Evolutionary conservation across 2,329 filamentous ascomycete genomes (phyloP).

Genomic region (Teratosphaeria destructans): DNA sequence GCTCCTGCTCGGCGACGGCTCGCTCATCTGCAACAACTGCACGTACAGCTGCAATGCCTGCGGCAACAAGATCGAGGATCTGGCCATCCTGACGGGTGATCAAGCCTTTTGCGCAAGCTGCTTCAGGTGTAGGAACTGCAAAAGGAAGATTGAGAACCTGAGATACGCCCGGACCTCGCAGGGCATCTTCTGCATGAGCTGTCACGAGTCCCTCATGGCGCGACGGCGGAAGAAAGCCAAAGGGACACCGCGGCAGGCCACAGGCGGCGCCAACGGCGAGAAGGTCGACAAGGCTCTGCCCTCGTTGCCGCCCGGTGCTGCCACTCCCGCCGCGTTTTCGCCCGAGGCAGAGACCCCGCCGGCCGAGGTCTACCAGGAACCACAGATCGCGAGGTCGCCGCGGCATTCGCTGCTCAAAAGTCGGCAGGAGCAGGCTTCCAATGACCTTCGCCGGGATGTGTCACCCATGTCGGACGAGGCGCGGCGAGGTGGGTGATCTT

Average conservation of each 20-base stretch:
- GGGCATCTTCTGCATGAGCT: constrained; percentile 98
- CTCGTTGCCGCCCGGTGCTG: constrained; percentile 70
- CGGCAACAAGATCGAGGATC: constrained; percentile 93
- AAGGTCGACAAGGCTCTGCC: constrained; percentile 80
- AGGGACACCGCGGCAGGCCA: constrained; percentile 28
- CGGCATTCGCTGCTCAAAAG: constrained; percentile 13
- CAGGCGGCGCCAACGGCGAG: constrained; percentile 39
- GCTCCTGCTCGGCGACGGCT: constrained; percentile 90
- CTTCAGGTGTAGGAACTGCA: constrained; percentile 96
- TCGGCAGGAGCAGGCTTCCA: constrained; percentile 17
- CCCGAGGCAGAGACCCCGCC: constrained; percentile 45
- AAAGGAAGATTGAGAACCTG: constrained; percentile 95
- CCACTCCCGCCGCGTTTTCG: constrained; percentile 51
- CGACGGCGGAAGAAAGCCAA: constrained; percentile 79
- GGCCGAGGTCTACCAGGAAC: constrained; percentile 54
- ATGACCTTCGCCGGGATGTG: constrained; percentile 21
- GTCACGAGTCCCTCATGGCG: constrained; percentile 93
- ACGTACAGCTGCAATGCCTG: constrained; percentile 98
- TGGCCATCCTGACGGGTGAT: constrained; percentile 93
- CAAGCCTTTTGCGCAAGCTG: constrained; percentile 96
- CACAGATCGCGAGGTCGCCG: constrained; percentile 51
- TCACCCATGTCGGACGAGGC: constrained; percentile 27
- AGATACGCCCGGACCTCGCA: constrained; percentile 95
- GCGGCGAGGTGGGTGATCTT: constrained; percentile 21
- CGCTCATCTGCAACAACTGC: constrained; percentile 97